Conservation (phyloP, 1,139 yeast species). For the Insectozyma bohioensis region DNA sequence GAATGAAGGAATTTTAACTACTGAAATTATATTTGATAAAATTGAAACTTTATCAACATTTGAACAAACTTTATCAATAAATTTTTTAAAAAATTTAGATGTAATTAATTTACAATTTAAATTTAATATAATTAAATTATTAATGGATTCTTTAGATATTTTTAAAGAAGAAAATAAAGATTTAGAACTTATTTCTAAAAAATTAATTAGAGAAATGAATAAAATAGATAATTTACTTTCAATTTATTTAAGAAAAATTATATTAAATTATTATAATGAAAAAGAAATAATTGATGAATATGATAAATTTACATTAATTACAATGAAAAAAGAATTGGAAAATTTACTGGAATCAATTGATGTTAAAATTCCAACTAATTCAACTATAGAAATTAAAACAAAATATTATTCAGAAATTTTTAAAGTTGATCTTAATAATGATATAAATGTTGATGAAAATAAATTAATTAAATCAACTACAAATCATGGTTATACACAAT, state of each 20-base stretch:
- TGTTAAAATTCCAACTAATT: constrained; percentile 11
- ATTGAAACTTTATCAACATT: constrained; percentile 12
- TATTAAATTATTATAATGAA: constrained; percentile 15
- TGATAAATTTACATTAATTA: constrained; percentile 30
- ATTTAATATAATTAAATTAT: constrained; percentile 26
- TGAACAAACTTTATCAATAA: constrained; percentile 13
- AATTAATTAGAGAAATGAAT: constrained; percentile 11
- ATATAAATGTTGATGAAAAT: constrained; percentile 14
- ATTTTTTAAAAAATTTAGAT: constrained; percentile 22
- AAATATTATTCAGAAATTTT: constrained; percentile 31
- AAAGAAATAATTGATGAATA: constrained; percentile 15
- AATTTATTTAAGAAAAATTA: constrained; percentile 18
- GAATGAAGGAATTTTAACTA: too few relatives aligned
- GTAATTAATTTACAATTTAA: constrained; percentile 27
- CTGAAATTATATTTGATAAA: too few relatives aligned
- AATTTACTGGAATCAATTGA: constrained; percentile 7
- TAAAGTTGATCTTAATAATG: constrained; percentile 12
- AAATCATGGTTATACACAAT: constrained; percentile 39
- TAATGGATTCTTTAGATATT: constrained; percentile 19
- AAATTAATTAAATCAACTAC: constrained; percentile 26
- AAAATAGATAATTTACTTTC: constrained; percentile 17
- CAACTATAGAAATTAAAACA: constrained; percentile 25
- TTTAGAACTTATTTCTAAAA: constrained; percentile 3
- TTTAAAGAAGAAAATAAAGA: constrained; percentile 7
- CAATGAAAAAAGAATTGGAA: constrained; percentile 18